A percentile compares a stretch with the other conserved stretches of the same genome.
These are phyloP conservation scores for Asparagopsis taxiformis DNA, from an alignment of 31 red algal species.

Conservation along the genomic window DNA sequence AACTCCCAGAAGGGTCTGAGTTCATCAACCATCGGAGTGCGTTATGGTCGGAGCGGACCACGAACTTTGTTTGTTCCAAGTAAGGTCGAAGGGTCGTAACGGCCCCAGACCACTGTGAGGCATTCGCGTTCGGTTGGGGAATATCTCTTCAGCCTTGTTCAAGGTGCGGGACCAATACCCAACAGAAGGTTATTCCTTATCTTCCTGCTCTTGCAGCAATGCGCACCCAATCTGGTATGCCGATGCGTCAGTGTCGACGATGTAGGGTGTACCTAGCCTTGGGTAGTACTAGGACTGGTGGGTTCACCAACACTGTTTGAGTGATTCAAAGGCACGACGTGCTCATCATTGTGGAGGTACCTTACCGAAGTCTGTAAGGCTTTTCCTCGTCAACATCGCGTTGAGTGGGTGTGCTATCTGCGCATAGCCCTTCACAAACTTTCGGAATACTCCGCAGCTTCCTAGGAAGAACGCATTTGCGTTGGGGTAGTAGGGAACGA, in stretches of 20 bases:
- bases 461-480: slow-evolving; percentile 19
- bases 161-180: slow-evolving; percentile 22
- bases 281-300: slow-evolving; percentile 16
- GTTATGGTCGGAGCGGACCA: slow-evolving; percentile 27
- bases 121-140: slow-evolving; percentile 18
- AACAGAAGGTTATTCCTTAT: slow-evolving; percentile 2
- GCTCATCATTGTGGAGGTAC: not conserved
- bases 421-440: slow-evolving; percentile 26
- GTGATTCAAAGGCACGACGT: slow-evolving; percentile 1
- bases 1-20: not conserved
- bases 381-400: not conserved
- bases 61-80: slow-evolving; percentile 9
- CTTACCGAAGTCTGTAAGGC: not conserved
- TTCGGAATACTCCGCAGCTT: slow-evolving; percentile 7
- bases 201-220: slow-evolving; percentile 11
- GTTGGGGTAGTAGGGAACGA: slow-evolving; percentile 6
- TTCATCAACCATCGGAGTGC: slow-evolving; percentile 6
- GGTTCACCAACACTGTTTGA: not conserved
- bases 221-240: slow-evolving; percentile 8
- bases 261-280: not conserved
- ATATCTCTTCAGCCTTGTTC: slow-evolving; percentile 28
- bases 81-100: slow-evolving; percentile 18
- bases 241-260: slow-evolving; percentile 16
- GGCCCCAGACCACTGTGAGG: slow-evolving; percentile 19
- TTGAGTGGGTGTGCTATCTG: slow-evolving; percentile 3